A percentile compares a stretch with the other conserved stretches of the same genome.
phyloP scores from a whole-genome alignment of 139 green algal species.

The Dunaliella sp. region DNA sequence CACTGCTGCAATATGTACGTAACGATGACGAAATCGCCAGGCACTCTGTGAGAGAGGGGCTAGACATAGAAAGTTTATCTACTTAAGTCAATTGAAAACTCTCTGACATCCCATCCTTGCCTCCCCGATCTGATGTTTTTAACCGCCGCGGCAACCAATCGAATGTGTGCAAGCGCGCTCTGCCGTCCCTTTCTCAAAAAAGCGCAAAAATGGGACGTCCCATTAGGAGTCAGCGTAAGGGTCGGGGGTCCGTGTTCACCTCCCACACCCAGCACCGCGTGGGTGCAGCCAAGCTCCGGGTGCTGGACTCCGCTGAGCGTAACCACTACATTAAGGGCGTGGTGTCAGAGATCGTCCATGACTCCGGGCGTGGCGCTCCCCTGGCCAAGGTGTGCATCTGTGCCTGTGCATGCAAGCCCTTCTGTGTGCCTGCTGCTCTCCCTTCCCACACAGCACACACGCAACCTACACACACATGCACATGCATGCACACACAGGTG shows the following conservation, averaged over 20 bases:
- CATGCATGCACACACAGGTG: slow-evolving; percentile 59
- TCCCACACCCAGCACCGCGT: slow-evolving; percentile 95
- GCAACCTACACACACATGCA: background rate
- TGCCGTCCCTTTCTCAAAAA: background rate
- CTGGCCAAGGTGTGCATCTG: slow-evolving; percentile 79
- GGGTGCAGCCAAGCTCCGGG: slow-evolving; percentile 87
- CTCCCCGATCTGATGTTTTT: too few species aligned
- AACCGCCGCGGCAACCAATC: too few species aligned
- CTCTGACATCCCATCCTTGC: too few species aligned
- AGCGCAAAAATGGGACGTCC: slow-evolving; percentile 92
- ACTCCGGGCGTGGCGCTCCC: slow-evolving; percentile 92
- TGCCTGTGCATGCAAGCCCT: background rate
- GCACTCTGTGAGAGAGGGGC: too few species aligned
- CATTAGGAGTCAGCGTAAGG: slow-evolving; percentile 98
- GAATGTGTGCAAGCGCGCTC: too few species aligned
- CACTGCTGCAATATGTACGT: too few species aligned
- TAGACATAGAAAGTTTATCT: too few species aligned
- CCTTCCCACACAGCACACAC: background rate
- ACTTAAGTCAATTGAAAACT: too few species aligned
- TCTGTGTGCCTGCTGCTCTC: too few species aligned
- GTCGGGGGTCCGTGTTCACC: slow-evolving; percentile 92
- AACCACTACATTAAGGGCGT: slow-evolving; percentile 95
- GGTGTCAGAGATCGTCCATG: slow-evolving; percentile 97
- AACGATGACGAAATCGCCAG: too few species aligned
- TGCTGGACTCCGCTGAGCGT: slow-evolving; percentile 82